Evolutionary conservation across 1,284 basidiomycete species (phyloP).

Genomic region (Trametes pubescens): DNA sequence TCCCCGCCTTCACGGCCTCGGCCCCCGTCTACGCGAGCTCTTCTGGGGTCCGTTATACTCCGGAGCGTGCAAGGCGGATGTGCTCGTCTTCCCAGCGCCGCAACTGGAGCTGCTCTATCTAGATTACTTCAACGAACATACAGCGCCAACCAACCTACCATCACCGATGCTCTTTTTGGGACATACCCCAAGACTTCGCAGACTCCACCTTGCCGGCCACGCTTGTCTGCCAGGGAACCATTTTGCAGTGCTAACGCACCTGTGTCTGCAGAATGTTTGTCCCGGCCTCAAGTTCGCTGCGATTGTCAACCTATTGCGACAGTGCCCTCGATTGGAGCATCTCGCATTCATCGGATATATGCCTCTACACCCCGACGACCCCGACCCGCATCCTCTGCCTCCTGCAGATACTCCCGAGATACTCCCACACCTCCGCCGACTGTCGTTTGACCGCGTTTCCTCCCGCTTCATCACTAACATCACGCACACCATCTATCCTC

Average conservation of each 20-base stretch:
- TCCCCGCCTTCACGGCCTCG: too few relatives aligned
- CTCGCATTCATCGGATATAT: background rate
- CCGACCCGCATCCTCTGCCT: background rate
- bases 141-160: background rate
- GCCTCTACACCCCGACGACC: background rate
- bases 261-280: background rate
- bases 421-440: background rate
- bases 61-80: too few relatives aligned
- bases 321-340: background rate
- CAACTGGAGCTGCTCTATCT: background rate
- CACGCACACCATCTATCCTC: too few relatives aligned
- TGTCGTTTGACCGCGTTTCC: background rate
- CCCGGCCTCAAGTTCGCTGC: background rate
- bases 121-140: background rate
- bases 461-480: too few relatives aligned
- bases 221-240: slow-evolving; percentile 1
- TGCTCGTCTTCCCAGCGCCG: background rate
- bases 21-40: too few relatives aligned
- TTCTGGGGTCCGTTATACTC: too few relatives aligned
- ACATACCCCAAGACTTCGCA: background rate
- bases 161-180: background rate
- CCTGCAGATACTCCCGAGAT: background rate
- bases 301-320: background rate
- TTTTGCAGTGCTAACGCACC: background rate
- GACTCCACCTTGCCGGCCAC: background rate